phyloP scores from a whole-genome alignment of 768 basidiomycete genomes.

The Lentinula sp. region DNA sequence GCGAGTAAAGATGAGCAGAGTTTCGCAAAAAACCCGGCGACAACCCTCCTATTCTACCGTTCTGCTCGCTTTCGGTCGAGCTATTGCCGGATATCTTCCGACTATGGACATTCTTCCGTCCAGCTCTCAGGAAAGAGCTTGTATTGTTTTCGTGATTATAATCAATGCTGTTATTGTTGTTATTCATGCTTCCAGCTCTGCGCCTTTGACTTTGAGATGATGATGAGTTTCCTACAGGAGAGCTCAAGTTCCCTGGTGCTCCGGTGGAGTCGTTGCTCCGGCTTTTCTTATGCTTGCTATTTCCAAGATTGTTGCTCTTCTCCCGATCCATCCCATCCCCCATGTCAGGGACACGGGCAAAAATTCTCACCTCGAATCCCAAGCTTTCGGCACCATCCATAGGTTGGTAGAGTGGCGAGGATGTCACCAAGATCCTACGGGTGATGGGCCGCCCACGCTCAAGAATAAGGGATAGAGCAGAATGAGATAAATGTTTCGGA shows the following conservation, averaged over 20 bases:
- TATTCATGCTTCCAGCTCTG: conserved; percentile 10
- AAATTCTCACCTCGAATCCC: conserved; percentile 70
- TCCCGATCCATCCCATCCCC: conserved; percentile 58
- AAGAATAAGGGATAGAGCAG: conserved; percentile 69
- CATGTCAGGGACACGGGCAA: conserved; percentile 62
- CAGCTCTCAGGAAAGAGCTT: conserved; percentile 3
- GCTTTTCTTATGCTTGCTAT: conserved; percentile 13
- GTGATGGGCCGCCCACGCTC: conserved; percentile 77
- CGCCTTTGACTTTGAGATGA: conserved; percentile 7
- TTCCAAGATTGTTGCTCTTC: conserved; percentile 21
- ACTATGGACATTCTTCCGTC: conserved; percentile 19
- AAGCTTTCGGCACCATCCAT: conserved; percentile 67
- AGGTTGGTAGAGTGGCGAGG: conserved; percentile 79
- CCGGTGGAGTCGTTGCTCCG: conserved; percentile 15
- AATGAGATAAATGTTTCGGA: conserved; percentile 62
- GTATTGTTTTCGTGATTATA: neutral
- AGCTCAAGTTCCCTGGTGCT: conserved; percentile 8
- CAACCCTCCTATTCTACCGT: conserved; percentile 17
- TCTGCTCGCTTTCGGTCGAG: conserved; percentile 21
- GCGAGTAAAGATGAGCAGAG: conserved; percentile 15
- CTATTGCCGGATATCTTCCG: conserved; percentile 24
- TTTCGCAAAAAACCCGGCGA: conserved; percentile 19
- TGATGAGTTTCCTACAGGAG: conserved; percentile 7
- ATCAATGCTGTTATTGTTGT: neutral
- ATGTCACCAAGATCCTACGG: conserved; percentile 71